A percentile compares a stretch with the other conserved stretches of the same genome.
phyloP scores from a whole-genome alignment of 257 asterid species.

The Salvia hispanica region DNA sequence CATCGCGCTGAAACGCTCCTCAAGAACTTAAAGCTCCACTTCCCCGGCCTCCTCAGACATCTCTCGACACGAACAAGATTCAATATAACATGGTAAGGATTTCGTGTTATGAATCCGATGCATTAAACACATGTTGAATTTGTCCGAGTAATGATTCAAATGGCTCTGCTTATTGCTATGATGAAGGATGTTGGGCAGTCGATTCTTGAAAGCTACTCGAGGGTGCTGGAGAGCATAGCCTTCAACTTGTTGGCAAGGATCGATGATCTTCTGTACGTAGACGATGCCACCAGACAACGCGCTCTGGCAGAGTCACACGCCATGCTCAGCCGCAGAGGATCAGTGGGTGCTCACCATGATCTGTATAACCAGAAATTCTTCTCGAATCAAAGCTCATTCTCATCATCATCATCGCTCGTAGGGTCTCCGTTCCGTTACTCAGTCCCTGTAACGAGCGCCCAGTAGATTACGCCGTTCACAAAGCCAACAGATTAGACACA shows the following conservation, averaged over 20 bases:
- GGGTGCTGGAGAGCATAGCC: conserved; percentile 91
- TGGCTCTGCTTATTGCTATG: conserved; percentile 11
- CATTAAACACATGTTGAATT: conserved; percentile 6
- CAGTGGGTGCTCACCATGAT: conserved; percentile 34
- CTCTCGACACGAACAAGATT: conserved; percentile 76
- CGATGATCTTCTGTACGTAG: conserved; percentile 79
- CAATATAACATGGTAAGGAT: conserved; percentile 72
- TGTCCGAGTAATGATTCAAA: background rate
- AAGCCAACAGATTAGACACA: too few relatives aligned
- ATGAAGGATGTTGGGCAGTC: conserved; percentile 89
- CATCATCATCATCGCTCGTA: conserved; percentile 39
- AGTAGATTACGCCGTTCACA: conserved; percentile 39
- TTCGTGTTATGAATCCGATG: background rate
- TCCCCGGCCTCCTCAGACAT: conserved; percentile 83
- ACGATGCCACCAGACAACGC: conserved; percentile 77
- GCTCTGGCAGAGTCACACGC: conserved; percentile 52
- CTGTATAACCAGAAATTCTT: conserved; percentile 45
- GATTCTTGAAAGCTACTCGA: conserved; percentile 94
- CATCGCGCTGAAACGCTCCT: conserved; percentile 74
- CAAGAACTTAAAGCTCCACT: conserved; percentile 67
- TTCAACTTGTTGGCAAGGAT: conserved; percentile 77
- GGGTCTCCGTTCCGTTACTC: conserved; percentile 49
- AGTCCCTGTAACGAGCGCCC: conserved; percentile 40
- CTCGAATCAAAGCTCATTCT: conserved; percentile 47
- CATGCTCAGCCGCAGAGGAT: conserved; percentile 39